phyloP scores from a whole-genome alignment of 176 grass and related monocot genomes.

The Panicum miliaceum region DNA sequence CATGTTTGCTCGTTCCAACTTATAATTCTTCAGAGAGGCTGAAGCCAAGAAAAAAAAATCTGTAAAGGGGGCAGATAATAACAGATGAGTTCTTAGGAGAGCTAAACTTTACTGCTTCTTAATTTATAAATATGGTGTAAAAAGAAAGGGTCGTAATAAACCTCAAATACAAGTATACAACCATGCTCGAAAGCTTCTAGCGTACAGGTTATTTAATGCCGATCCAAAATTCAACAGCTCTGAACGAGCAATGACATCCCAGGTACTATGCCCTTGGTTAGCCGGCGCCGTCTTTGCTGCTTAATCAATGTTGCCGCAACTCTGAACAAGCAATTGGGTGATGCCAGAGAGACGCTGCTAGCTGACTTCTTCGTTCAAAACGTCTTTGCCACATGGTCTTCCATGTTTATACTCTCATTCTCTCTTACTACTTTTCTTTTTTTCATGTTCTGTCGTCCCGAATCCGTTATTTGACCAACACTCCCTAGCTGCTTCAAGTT shows the following conservation, averaged over 20 bases:
- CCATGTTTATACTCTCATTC: not conserved
- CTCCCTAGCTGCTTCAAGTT: not conserved
- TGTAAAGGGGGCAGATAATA: no score
- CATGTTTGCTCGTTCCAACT: not conserved
- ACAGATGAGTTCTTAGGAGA: no score
- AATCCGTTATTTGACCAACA: slow-evolving; percentile 4
- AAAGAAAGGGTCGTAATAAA: not conserved
- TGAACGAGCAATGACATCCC: slow-evolving; percentile 16
- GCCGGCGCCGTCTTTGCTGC: slow-evolving; percentile 16
- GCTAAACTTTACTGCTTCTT: no score
- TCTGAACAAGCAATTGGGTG: not conserved
- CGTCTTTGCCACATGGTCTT: not conserved
- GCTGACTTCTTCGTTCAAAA: slow-evolving; percentile 22
- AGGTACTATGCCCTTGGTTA: not conserved
- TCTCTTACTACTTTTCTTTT: not conserved
- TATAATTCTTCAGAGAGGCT: no score
- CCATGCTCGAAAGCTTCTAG: not conserved
- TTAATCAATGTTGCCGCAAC: slow-evolving; percentile 25
- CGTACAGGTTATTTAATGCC: not conserved
- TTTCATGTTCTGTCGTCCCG: not conserved
- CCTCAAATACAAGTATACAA: no score
- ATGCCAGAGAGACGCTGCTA: not conserved
- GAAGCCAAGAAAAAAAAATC: no score
- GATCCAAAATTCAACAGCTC: slow-evolving; percentile 23
- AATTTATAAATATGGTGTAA: no score